Percentiles rank a stretch among this genome's conserved stretches.
Evolutionary conservation across 768 basidiomycete species (phyloP).

Genomic region (Xerocomus spinulosus): DNA sequence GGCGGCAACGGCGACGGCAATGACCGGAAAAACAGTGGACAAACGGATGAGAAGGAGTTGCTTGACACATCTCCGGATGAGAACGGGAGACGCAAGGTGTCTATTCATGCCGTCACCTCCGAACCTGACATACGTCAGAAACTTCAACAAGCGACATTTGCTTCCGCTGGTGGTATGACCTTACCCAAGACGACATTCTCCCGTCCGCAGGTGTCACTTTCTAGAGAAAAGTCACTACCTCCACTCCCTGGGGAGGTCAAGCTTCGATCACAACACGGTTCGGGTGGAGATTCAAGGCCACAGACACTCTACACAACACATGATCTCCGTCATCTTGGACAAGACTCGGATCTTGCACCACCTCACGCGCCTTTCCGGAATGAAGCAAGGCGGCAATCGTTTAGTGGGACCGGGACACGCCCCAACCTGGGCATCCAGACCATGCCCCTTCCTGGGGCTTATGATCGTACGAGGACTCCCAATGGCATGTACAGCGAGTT

Average conservation of each 20-base stretch:
- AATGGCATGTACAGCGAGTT: slow-evolving; percentile 65
- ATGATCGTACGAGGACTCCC: slow-evolving; percentile 32
- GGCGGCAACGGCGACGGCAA: slow-evolving; percentile 52
- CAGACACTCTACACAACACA: slow-evolving; percentile 62
- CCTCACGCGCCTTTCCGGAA: slow-evolving; percentile 62
- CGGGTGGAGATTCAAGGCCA: slow-evolving; percentile 46
- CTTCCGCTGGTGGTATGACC: slow-evolving; percentile 31
- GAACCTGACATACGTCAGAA: slow-evolving; percentile 60
- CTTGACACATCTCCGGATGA: slow-evolving; percentile 27
- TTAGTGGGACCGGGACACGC: slow-evolving; percentile 58
- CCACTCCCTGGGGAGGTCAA: slow-evolving; percentile 62
- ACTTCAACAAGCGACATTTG: slow-evolving; percentile 33
- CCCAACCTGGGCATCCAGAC: slow-evolving; percentile 52
- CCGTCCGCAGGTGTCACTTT: slow-evolving; percentile 24
- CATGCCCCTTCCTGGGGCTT: slow-evolving; percentile 37
- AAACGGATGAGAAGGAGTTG: slow-evolving; percentile 43
- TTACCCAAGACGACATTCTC: slow-evolving; percentile 19
- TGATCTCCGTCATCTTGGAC: slow-evolving; percentile 50
- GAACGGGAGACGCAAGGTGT: slow-evolving; percentile 35
- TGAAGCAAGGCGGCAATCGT: slow-evolving; percentile 70
- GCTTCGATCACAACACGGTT: slow-evolving; percentile 33
- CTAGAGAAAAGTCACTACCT: slow-evolving; percentile 72
- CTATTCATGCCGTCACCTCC: slow-evolving; percentile 51
- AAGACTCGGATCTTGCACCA: slow-evolving; percentile 46
- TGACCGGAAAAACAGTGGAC: slow-evolving; percentile 38